A percentile compares a stretch with the other conserved stretches of the same genome.
Conservation (phyloP, 306 rosid species). For the Quercus wislizeni region DNA sequence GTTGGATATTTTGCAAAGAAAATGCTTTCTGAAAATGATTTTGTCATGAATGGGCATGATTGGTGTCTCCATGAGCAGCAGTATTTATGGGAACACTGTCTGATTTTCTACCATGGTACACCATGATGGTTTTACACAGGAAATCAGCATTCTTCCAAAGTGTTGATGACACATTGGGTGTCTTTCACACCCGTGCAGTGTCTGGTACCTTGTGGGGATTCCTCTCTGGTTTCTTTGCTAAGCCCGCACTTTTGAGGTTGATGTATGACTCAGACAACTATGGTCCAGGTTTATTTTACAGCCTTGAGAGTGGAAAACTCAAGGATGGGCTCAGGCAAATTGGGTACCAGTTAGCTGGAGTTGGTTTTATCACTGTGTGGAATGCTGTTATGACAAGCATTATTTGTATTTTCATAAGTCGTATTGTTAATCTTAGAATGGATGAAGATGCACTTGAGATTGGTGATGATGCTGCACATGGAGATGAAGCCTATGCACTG, state of each 20-base stretch:
- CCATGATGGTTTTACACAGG: constrained; percentile 71
- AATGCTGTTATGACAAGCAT: constrained; percentile 57
- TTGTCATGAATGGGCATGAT: constrained; percentile 25
- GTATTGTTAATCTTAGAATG: constrained; percentile 55
- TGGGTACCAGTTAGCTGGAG: constrained; percentile 53
- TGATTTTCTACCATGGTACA: constrained; percentile 55
- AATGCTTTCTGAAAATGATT: not conserved
- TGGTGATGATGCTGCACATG: constrained; percentile 74
- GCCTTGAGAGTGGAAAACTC: not conserved
- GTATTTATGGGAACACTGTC: constrained; percentile 38
- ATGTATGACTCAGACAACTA: constrained; percentile 31
- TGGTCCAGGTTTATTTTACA: constrained; percentile 38
- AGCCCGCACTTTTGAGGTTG: constrained; percentile 37
- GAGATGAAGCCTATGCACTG: constrained; percentile 70
- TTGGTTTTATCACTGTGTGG: constrained; percentile 49
- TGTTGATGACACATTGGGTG: constrained; percentile 77
- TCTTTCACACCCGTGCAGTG: constrained; percentile 75
- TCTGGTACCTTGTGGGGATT: constrained; percentile 60
- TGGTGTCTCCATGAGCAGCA: constrained; percentile 48
- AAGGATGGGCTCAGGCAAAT: constrained; percentile 36
- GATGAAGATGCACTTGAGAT: constrained; percentile 61
- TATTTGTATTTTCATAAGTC: constrained; percentile 43
- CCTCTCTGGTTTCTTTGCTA: constrained; percentile 66
- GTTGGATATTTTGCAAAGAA: no score
- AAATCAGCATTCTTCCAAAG: constrained; percentile 45